Evolutionary conservation across 192 early-diverging fungal genomes (phyloP), one percentile per base, ranked within the genome.

Genomic region (Entomortierella chlamydospora): DNA sequence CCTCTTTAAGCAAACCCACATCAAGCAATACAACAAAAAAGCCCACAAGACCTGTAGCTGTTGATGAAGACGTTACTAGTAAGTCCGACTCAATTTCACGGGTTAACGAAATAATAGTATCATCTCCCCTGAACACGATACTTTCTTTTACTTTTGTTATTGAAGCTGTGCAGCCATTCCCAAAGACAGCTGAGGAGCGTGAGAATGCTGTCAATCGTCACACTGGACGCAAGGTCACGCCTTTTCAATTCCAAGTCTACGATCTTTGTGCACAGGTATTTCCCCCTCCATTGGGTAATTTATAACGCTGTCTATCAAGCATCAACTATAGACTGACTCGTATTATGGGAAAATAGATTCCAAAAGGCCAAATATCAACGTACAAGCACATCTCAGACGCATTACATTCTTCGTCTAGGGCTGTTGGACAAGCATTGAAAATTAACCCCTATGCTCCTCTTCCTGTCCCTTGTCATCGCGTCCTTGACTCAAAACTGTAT

Each of bases 241-340:
- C 81, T 28, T 93, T 93, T 57, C 92, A 93, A 72, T 93, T 89
- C 73, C 72, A 84, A 20, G 91, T 93, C 37, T 93, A 92, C 59
- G 92, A 93, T 47, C 71, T 86, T 4, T 90, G 87, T 66, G 78
- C 87, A 1, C 88, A 93, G 73, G 83, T 85, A 84, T 61, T 70
- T n/a, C n/a, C n/a, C n/a, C n/a, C n/a, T n/a, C n/a, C n/a, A n/a
- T n/a, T n/a, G n/a, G n/a, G n/a, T n/a, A n/a, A n/a, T n/a, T n/a
- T n/a, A n/a, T n/a, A n/a, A n/a, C n/a, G n/a, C n/a, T n/a, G n/a
- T 20, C 5, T 47, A 47, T 17, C 15, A 47, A 2, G 5, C 15
- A 15, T 17, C 20, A 20, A 47, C 15, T 17, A 47, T 11, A 47
- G 12, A 20, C 15, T 20, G 15, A 20, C 20, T 20, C 5, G 2